Evolutionary conservation across 2,329 filamentous ascomycete species (phyloP).

Genomic region (Lachnellula cervina): DNA sequence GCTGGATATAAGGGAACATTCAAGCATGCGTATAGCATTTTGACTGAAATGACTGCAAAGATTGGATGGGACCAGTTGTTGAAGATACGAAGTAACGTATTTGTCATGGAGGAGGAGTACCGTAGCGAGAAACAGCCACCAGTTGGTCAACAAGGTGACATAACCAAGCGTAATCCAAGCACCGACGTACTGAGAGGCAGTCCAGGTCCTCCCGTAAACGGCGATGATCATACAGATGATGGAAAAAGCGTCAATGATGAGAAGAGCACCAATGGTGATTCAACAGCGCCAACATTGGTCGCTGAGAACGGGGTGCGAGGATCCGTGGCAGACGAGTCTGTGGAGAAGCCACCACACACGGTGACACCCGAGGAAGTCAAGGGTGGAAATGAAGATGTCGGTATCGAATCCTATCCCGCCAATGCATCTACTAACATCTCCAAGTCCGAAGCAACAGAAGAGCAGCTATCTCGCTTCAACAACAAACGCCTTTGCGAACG

Average conservation of each 20-base stretch:
- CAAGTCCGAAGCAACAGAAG: conserved; percentile 59
- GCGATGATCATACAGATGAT: conserved; percentile 29
- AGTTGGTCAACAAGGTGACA: conserved; percentile 38
- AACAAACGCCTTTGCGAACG: conserved; percentile 96
- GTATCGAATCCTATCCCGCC: conserved; percentile 21
- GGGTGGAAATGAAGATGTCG: conserved; percentile 66
- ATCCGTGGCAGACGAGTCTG: conserved; percentile 31
- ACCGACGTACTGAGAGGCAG: conserved; percentile 71
- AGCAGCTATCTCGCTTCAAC: conserved; percentile 82
- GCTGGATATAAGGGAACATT: conserved; percentile 93
- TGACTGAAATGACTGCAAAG: conserved; percentile 93
- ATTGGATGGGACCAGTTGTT: conserved; percentile 97
- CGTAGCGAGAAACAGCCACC: conserved; percentile 74
- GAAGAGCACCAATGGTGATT: conserved; percentile 29
- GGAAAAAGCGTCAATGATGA: conserved; percentile 19
- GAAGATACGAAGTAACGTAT: conserved; percentile 92
- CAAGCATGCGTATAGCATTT: conserved; percentile 84
- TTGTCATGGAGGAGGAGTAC: conserved; percentile 99
- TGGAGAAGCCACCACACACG: conserved; percentile 77
- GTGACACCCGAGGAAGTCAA: conserved; percentile 74
- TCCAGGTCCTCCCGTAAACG: conserved; percentile 51
- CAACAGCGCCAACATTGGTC: conserved; percentile 20
- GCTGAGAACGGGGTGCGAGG: conserved; percentile 24
- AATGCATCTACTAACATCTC: conserved; percentile 24
- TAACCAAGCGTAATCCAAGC: conserved; percentile 64